A percentile compares a stretch with the other conserved stretches of the same genome.
Conservation (phyloP, 352 stramenopile species). For the Peronospora tabacina region DNA sequence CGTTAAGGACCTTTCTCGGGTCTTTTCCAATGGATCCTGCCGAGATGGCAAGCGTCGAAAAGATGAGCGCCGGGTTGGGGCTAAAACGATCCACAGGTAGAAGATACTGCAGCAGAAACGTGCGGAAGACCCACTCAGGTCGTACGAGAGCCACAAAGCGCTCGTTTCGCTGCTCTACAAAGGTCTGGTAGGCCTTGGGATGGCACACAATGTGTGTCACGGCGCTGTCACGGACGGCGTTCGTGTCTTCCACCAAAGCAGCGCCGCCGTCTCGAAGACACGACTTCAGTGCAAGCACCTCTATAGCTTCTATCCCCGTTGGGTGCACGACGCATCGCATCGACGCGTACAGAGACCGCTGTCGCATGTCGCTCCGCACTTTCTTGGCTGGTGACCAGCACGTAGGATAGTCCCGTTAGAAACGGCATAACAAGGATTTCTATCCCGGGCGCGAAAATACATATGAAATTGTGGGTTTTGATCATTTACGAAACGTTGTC, state of each 20-base stretch:
- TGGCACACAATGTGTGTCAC: conserved; percentile 76
- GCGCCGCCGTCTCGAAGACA: conserved; percentile 63
- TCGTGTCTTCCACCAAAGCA: conserved; percentile 28
- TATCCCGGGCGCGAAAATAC: conserved; percentile 32
- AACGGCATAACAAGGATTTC: not conserved
- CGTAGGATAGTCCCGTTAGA: not conserved
- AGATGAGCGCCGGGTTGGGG: conserved; percentile 64
- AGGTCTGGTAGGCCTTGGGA: conserved; percentile 40
- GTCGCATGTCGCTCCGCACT: conserved; percentile 25
- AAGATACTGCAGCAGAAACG: conserved; percentile 53
- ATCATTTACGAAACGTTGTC: not conserved
- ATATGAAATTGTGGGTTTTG: too few relatives aligned
- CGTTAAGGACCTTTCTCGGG: conserved; percentile 68
- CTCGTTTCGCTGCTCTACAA: conserved; percentile 43
- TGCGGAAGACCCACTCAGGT: conserved; percentile 73
- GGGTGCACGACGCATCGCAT: conserved; percentile 51
- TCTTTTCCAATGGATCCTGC: conserved; percentile 71
- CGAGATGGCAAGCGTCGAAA: conserved; percentile 68
- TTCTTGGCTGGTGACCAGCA: not conserved
- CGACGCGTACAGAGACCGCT: conserved; percentile 37
- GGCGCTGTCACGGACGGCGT: conserved; percentile 10
- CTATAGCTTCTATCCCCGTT: conserved; percentile 30
- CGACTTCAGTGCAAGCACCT: conserved; percentile 42
- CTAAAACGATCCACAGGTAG: conserved; percentile 69
- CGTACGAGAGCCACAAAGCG: conserved; percentile 69